Conservation (phyloP, 192 early-diverging fungal species). For the Geranomyces variabilis region DNA sequence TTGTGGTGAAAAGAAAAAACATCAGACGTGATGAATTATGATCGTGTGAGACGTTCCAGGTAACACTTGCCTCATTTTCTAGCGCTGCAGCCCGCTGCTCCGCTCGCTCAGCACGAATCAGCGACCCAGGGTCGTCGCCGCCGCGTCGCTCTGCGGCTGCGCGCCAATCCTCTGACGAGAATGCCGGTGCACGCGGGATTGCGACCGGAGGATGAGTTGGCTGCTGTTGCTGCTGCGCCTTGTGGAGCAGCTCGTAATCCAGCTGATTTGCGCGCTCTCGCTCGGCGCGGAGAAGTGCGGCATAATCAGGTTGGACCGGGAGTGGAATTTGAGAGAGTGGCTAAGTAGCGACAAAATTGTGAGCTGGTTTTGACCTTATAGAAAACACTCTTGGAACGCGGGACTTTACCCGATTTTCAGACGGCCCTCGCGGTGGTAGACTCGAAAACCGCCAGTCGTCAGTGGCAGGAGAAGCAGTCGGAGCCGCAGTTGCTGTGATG, state of each 20-base stretch:
- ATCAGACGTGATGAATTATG: background rate
- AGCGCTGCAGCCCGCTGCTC: constrained; percentile 40
- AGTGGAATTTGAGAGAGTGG: background rate
- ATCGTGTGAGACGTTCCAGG: background rate
- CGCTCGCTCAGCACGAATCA: constrained; percentile 43
- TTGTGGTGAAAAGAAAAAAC: background rate
- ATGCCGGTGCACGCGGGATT: background rate
- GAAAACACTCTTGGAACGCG: background rate
- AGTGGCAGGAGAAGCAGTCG: too few relatives aligned
- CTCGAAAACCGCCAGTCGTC: background rate
- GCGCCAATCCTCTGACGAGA: background rate
- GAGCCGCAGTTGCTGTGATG: too few relatives aligned
- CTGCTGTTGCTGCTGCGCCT: constrained; percentile 11
- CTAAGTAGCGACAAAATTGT: background rate
- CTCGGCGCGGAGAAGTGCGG: too few relatives aligned
- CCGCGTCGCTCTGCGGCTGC: background rate
- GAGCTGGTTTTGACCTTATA: too few relatives aligned
- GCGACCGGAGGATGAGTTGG: background rate
- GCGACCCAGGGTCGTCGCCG: background rate
- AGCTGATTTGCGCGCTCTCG: background rate
- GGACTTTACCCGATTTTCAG: constrained; percentile 1
- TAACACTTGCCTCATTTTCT: constrained; percentile 42
- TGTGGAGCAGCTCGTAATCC: background rate
- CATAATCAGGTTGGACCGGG: too few relatives aligned
- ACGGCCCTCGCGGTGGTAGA: background rate